Evolutionary conservation across 768 basidiomycete species (phyloP).

Genomic region (Astraeus odoratus): DNA sequence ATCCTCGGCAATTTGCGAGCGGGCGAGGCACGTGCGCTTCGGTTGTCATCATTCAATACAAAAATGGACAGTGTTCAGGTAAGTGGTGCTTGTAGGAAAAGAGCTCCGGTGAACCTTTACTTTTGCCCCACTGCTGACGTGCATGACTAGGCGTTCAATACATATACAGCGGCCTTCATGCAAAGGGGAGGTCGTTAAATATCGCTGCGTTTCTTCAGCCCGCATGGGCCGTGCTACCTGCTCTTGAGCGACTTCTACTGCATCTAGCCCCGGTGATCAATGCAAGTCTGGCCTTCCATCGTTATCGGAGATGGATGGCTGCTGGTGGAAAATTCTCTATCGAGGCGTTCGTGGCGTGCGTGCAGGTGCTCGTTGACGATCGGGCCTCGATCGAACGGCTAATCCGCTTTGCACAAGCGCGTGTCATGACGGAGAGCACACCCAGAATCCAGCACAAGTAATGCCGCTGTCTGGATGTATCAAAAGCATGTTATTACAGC

Average conservation of each 20-base stretch:
- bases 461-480: constrained; percentile 75
- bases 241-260: constrained; percentile 56
- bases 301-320: constrained; percentile 71
- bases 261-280: constrained; percentile 25
- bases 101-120: no score
- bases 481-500: constrained; percentile 80
- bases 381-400: constrained; percentile 80
- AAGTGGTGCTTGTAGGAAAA: no score
- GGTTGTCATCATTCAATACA: no score
- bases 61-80: no score
- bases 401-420: constrained; percentile 79
- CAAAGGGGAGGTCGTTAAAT: constrained; percentile 42
- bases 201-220: constrained; percentile 60
- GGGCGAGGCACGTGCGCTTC: no score
- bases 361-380: constrained; percentile 84
- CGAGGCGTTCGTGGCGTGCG: constrained; percentile 69
- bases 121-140: no score
- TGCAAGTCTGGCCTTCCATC: constrained; percentile 37
- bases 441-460: constrained; percentile 83
- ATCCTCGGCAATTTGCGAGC: constrained; percentile 10
- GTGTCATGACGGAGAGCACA: constrained; percentile 84
- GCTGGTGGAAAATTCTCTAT: constrained; percentile 46
- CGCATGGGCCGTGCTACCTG: constrained; percentile 78
- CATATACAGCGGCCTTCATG: constrained; percentile 20
- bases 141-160: no score